Percentiles rank a stretch among this genome's conserved stretches.
These are phyloP conservation scores for Sarocladium strictum DNA, from an alignment of 2,329 filamentous ascomycete genomes.

Conservation along the genomic window DNA sequence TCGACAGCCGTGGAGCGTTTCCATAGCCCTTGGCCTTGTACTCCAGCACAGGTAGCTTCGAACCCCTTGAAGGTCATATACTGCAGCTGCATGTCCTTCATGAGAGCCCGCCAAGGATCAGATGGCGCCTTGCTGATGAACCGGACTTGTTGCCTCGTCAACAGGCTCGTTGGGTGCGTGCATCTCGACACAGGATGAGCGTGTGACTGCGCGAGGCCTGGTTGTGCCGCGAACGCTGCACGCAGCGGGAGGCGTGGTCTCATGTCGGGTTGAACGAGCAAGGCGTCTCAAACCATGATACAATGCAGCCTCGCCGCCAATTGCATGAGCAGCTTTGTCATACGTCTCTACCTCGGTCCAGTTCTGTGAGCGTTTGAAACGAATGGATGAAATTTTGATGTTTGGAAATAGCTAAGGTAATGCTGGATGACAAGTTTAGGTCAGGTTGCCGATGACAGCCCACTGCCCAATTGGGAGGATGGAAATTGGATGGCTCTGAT, in stretches of 20 bases:
- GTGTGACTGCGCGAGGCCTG: neutral
- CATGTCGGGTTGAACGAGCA: neutral
- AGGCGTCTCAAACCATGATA: neutral
- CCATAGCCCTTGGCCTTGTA: neutral
- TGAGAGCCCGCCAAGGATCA: neutral
- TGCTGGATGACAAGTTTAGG: neutral
- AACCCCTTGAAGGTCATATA: neutral
- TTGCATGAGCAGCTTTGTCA: no score
- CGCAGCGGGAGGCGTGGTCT: neutral
- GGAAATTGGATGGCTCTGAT: neutral
- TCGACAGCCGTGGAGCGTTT: neutral
- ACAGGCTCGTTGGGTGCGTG: neutral
- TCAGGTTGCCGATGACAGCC: neutral
- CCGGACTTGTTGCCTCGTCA: neutral
- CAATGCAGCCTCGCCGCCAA: neutral
- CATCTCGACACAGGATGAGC: neutral
- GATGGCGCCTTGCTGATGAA: neutral
- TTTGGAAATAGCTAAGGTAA: no score
- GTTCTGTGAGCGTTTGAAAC: no score
- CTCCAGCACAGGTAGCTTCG: neutral
- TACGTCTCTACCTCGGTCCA: no score
- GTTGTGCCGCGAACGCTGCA: neutral
- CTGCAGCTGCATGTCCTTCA: neutral
- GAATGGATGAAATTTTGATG: no score
- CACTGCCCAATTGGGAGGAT: neutral